phyloP scores from a whole-genome alignment of 441 rosid species.

The Mallotus repandus region DNA sequence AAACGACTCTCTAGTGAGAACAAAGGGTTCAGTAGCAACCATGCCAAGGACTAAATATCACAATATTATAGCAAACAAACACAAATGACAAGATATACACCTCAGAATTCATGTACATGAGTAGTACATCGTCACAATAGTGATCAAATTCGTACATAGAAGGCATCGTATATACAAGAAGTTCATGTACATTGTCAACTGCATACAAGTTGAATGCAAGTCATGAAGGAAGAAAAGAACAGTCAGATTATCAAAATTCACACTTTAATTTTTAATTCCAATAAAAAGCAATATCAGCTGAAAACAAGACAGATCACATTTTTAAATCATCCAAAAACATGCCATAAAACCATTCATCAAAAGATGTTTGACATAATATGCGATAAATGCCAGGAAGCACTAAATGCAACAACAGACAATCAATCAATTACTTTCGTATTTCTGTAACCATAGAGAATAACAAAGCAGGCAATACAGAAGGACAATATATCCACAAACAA shows the following conservation, averaged over 20 bases:
- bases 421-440: neutral
- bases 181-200: neutral
- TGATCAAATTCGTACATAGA: neutral
- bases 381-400: conserved; percentile 3
- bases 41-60: neutral
- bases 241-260: neutral
- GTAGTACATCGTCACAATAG: neutral
- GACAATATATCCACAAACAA: conserved; percentile 2
- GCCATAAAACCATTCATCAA: conserved; percentile 4
- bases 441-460: neutral
- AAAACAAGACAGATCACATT: conserved; percentile 6
- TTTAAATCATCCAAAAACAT: neutral
- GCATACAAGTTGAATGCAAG: neutral
- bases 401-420: conserved; percentile 13
- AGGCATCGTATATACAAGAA: neutral
- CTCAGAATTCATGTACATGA: neutral
- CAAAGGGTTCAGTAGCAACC: neutral
- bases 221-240: neutral
- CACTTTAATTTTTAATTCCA: neutral
- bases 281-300: neutral
- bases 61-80: neutral
- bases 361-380: neutral
- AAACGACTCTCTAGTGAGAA: neutral
- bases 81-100: neutral
- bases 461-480: conserved; percentile 3